Base-by-base conservation (phyloP, 78 protist genomes). In the Fonticula alba region DNA sequence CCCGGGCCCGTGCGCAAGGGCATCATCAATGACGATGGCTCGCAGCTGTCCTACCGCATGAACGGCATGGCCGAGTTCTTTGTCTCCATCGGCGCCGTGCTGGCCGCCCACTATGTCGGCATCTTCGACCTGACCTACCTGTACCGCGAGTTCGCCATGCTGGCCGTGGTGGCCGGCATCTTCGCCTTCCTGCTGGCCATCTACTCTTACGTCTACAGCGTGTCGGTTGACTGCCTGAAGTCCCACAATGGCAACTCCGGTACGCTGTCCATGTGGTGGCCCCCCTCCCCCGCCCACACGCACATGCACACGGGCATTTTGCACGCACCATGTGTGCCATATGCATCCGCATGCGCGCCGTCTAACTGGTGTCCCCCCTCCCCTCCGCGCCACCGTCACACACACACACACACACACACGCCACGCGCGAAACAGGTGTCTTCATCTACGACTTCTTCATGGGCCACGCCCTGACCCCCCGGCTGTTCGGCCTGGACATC, bases 391-490 rank as follows among this genome's bases (percentile, higher is more conserved):
- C 17, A 3, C 43, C 7, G 43, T 11, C 22, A 61, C 71, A 27
- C 63, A 19, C 41, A 67, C 72, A 0, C 62, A 67, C 37, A 0
- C 62, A 13, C 58, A 50, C 54, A 22, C 11, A 7, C 35, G 40
- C 64, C 40, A 14, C 11, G 15, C 6, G 35, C 14, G 3, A 4
- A 7, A 38, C 43, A 40, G 66, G 60, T 32, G 43, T 51, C 43
- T 15, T 46, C 50, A 31, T 58, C 49, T 83, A 86, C 69, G 86
- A 86, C 70, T 77, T 78, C 65, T 86, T 65, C 69, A 74, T 86
- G 62, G 93, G 93, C 22, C 75, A 78, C 56, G 88, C 77, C 52
- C 80, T 82, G 41, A 82, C 82, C 54, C 93, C 93, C 15, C 80
- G 88, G 50, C 67, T 83, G 7, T 84, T 82, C 41, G 13, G 50